Evolutionary conservation across 495 filamentous ascomycete species (phyloP), one percentile per base, ranked within the genome.

Genomic region (Penicillium antarcticum): DNA sequence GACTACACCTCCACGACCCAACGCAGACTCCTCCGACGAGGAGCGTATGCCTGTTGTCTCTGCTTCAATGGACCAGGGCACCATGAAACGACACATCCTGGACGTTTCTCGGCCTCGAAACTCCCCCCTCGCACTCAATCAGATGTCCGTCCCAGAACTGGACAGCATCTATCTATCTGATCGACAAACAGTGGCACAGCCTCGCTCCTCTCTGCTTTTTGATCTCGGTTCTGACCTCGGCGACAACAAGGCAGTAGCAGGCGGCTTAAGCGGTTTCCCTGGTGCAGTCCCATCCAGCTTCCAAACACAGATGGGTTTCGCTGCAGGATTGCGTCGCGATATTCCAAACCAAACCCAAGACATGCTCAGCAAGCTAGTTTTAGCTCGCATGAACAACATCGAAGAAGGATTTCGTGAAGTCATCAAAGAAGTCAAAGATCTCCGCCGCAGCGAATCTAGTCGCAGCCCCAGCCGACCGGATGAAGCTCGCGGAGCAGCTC

Each of bases 301-400:
- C 63, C 83, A 82, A 24, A 92, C 87, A 10, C 85, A 89, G 68
- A 84, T 91, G 79, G 87, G 82, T 13, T 83, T 86, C 71, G 84
- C 85, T 3, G 81, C 82, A 0, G 62, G 68, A 10, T 61, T 71
- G 17, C 63, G 59, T 35, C 72, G 74, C 8, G 65, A 64, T 7
- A 68, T 67, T 24, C 60, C 65, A 1, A 61, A 63, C 24, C 73
- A 75, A 18, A 81, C 80, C 9, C 83, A 88, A 56, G 82, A 85
- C 54, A 79, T 84, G 65, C 86, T 95, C 68, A 85, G 84, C 54
- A 81, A 87, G 42, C 71, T 95, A n/a, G 86, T 96, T 67, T 73
- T 96, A n/a, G 88, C 89, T 5, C 77, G 89, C 45, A 96, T 97
- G 87, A 91, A 91, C 55, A 87, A 86, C 26, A 80, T 97, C 7